phyloP scores from a whole-genome alignment of 2,329 filamentous ascomycete species.

The Alternaria sp. region DNA sequence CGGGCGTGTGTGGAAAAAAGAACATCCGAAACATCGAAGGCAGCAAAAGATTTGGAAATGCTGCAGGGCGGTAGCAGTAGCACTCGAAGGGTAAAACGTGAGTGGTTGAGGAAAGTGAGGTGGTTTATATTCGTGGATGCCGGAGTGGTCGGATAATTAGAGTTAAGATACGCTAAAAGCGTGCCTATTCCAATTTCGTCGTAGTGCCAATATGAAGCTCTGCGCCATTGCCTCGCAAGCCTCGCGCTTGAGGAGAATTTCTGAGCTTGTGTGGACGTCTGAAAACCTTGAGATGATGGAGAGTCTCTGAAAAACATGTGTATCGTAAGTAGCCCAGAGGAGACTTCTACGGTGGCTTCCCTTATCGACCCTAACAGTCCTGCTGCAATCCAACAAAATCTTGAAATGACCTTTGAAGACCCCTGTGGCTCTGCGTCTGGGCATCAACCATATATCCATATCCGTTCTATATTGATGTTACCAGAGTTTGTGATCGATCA shows the following conservation, averaged over 20 bases:
- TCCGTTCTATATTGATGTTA: slow-evolving; percentile 12
- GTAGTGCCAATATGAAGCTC: slow-evolving; percentile 22
- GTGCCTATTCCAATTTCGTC: slow-evolving; percentile 6
- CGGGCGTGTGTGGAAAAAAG: background rate
- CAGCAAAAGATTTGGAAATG: background rate
- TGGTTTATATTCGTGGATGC: slow-evolving; percentile 19
- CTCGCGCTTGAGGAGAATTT: slow-evolving; percentile 21
- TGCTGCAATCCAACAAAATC: background rate
- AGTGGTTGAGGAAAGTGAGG: slow-evolving; percentile 25
- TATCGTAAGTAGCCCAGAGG: too few relatives aligned
- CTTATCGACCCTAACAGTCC: background rate
- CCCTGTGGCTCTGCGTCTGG: background rate
- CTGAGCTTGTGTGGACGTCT: slow-evolving; percentile 26
- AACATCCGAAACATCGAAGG: background rate
- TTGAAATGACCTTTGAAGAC: background rate
- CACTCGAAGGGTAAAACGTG: slow-evolving; percentile 6
- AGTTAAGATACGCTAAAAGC: slow-evolving; percentile 10
- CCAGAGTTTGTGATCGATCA: slow-evolving; percentile 8
- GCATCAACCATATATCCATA: slow-evolving; percentile 6
- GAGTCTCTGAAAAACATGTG: too few relatives aligned
- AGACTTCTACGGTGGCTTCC: background rate
- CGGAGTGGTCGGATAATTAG: slow-evolving; percentile 26
- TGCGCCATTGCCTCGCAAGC: slow-evolving; percentile 17
- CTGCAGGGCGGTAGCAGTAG: background rate
- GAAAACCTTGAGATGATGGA: background rate